phyloP scores from a whole-genome alignment of 345 rosid genomes.

The Dipteronia sinensis region DNA sequence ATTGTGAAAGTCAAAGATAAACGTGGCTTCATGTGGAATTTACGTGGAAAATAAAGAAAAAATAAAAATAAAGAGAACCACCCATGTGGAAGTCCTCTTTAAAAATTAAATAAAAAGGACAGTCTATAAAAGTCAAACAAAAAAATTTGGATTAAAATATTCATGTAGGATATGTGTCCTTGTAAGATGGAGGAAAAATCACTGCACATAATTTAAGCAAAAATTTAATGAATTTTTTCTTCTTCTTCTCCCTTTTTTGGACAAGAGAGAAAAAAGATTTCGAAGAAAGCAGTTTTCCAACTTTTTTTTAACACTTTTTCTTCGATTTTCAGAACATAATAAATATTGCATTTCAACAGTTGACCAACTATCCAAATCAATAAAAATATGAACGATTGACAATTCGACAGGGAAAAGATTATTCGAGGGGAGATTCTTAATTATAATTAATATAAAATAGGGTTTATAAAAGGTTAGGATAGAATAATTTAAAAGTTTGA shows the following conservation, averaged over 20 bases:
- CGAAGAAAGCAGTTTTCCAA: too few relatives aligned
- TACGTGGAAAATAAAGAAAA: background rate
- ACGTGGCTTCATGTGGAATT: background rate
- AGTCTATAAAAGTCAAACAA: conserved; percentile 12
- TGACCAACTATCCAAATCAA: background rate
- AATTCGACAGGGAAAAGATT: background rate
- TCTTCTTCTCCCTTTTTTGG: too few relatives aligned
- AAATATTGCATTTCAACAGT: background rate
- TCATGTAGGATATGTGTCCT: background rate
- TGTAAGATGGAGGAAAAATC: background rate
- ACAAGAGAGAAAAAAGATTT: too few relatives aligned
- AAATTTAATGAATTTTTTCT: too few relatives aligned
- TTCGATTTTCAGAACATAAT: too few relatives aligned
- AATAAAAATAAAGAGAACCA: conserved; percentile 5
- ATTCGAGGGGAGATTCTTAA: background rate
- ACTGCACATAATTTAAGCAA: background rate
- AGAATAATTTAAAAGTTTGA: too few relatives aligned
- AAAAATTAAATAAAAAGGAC: too few relatives aligned
- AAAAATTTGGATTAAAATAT: background rate
- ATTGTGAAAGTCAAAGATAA: background rate
- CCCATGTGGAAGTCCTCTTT: background rate
- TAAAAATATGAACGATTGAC: background rate
- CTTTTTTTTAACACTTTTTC: too few relatives aligned
- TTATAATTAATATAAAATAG: background rate
- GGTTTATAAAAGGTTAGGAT: too few relatives aligned